A percentile compares a stretch with the other conserved stretches of the same genome.
Conservation (phyloP, 192 early-diverging fungal species). For the Coemansia umbellata region DNA sequence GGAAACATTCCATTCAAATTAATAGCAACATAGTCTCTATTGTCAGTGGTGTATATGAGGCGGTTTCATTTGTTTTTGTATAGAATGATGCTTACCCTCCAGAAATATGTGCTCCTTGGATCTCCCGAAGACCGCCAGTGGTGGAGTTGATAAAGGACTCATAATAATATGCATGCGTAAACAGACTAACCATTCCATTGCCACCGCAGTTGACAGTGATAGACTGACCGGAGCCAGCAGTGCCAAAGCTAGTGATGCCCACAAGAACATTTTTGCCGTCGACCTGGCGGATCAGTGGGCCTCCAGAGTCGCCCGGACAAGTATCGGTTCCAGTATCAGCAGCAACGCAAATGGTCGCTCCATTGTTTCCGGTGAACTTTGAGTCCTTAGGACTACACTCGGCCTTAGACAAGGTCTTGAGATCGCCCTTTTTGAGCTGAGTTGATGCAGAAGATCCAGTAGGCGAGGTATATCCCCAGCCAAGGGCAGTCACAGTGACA, state of each 20-base stretch:
- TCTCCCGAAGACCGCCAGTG: conserved; percentile 32
- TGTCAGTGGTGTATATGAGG: too few species aligned
- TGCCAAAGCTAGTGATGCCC: conserved; percentile 53
- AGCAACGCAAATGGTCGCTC: conserved; percentile 41
- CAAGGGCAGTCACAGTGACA: conserved; percentile 32
- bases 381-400: conserved; percentile 39
- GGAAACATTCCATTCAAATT: background rate
- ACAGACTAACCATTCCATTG: conserved; percentile 46
- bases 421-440: conserved; percentile 30
- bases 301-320: conserved; percentile 53
- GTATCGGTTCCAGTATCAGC: conserved; percentile 36
- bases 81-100: conserved; percentile 34
- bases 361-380: conserved; percentile 45
- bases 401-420: conserved; percentile 22
- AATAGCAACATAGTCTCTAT: too few species aligned
- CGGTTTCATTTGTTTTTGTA: too few species aligned
- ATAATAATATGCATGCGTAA: conserved; percentile 45
- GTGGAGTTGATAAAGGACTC: conserved; percentile 45
- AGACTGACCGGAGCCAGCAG: conserved; percentile 27
- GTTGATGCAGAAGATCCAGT: conserved; percentile 21
- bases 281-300: conserved; percentile 43
- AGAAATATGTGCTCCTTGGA: conserved; percentile 11
- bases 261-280: conserved; percentile 35
- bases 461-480: conserved; percentile 46
- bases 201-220: conserved; percentile 37